Evolutionary conservation across 2,329 filamentous ascomycete genomes (phyloP).

Genomic region (Fulvia fulva): DNA sequence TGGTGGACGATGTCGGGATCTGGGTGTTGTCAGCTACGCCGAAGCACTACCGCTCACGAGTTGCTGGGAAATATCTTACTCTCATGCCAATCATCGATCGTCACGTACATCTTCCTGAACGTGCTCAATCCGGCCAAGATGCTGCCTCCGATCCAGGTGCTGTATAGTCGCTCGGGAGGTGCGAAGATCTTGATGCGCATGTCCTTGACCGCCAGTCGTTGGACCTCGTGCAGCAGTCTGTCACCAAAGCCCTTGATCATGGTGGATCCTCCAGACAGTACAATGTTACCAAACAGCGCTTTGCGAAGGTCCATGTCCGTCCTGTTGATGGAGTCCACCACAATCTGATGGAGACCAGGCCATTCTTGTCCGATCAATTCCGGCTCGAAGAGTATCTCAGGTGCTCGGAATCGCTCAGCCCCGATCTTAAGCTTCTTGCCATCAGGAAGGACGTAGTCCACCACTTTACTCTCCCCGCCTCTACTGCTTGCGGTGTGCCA

Average conservation of each 20-base stretch:
- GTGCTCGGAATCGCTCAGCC: conserved; percentile 88
- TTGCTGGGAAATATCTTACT: conserved; percentile 40
- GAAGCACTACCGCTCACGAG: conserved; percentile 6
- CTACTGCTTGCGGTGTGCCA: conserved; percentile 72
- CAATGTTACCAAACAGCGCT: conserved; percentile 91
- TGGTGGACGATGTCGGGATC: conserved; percentile 96
- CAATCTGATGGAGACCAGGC: conserved; percentile 93
- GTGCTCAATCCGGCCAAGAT: conserved; percentile 95
- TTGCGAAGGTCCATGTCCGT: conserved; percentile 96
- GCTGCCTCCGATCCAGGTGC: conserved; percentile 97
- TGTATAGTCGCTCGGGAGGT: conserved; percentile 95
- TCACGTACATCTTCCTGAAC: conserved; percentile 99
- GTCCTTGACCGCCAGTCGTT: conserved; percentile 91
- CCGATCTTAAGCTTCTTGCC: conserved; percentile 93
- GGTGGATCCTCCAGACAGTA: conserved; percentile 92
- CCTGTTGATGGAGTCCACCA: conserved; percentile 90
- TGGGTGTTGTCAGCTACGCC: conserved; percentile 19
- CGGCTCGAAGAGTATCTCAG: conserved; percentile 95
- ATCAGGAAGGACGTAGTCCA: conserved; percentile 87
- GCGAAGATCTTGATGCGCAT: conserved; percentile 99
- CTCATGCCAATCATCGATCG: conserved; percentile 99
- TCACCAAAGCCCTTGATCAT: conserved; percentile 97
- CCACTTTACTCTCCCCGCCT: conserved; percentile 60
- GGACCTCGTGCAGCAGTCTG: conserved; percentile 84
- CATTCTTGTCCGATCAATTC: conserved; percentile 97